Percentiles rank a stretch among this genome's conserved stretches.
These are phyloP conservation scores for Rubroboletus pulcherrimus DNA, from an alignment of 768 basidiomycete genomes.

Conservation along the genomic window DNA sequence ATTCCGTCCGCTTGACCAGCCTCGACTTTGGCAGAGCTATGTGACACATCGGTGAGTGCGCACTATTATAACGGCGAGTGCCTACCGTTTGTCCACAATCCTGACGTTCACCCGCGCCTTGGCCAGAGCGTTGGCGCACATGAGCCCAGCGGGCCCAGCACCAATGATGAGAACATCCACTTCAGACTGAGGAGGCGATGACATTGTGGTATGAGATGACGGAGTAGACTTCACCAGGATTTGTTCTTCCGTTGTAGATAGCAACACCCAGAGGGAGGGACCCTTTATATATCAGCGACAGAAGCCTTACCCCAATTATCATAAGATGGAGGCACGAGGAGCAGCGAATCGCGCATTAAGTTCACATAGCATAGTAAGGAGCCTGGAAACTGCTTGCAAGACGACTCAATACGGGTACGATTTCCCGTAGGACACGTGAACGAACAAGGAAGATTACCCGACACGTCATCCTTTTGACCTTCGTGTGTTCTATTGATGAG, in stretches of 20 bases:
- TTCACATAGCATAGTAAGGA: not conserved
- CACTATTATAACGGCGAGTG: not conserved
- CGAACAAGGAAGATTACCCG: not conserved
- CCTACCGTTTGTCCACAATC: constrained; percentile 40
- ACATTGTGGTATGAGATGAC: constrained; percentile 8
- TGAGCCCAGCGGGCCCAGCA: constrained; percentile 41
- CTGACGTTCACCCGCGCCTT: constrained; percentile 35
- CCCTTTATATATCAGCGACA: not conserved
- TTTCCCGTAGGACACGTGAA: constrained; percentile 5
- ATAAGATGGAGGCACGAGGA: not conserved
- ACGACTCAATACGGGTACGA: not conserved
- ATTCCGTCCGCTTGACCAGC: constrained; percentile 30
- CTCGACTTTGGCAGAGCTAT: constrained; percentile 16
- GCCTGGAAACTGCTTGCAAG: not conserved
- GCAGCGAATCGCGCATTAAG: too few species aligned
- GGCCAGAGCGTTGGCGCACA: constrained; percentile 41
- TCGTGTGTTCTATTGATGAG: not conserved
- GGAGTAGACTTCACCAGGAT: not conserved
- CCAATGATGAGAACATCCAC: constrained; percentile 43
- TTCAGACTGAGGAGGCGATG: constrained; percentile 19
- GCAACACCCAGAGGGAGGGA: not conserved
- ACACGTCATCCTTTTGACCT: not conserved
- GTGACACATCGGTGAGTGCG: not conserved
- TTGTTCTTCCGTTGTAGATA: constrained; percentile 2
- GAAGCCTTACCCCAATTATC: not conserved